A percentile compares a stretch with the other conserved stretches of the same genome.
Conservation (phyloP, 2,329 filamentous ascomycete species). For the Nemania bipapillata region DNA sequence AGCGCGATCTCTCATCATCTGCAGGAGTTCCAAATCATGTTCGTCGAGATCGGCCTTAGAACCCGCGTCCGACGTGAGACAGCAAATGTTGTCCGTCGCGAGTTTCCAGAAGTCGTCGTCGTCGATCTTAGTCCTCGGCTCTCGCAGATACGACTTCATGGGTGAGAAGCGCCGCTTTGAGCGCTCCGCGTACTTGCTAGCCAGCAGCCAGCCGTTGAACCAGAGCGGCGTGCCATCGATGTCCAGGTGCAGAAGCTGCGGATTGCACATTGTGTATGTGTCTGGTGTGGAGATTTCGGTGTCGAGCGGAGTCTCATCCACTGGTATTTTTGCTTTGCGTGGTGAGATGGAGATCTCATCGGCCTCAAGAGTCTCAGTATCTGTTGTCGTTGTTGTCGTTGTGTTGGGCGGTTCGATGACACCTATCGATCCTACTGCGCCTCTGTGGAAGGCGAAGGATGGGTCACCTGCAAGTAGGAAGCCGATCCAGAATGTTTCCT, state of each 20-base stretch:
- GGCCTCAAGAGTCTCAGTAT: neutral
- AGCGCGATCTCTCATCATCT: slow-evolving; percentile 49
- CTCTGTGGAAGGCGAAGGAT: slow-evolving; percentile 58
- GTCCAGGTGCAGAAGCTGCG: slow-evolving; percentile 59
- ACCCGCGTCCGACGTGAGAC: slow-evolving; percentile 48
- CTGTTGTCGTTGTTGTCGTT: neutral
- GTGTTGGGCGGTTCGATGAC: slow-evolving; percentile 39
- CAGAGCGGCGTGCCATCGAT: slow-evolving; percentile 56
- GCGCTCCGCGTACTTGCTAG: slow-evolving; percentile 56
- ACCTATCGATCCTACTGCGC: slow-evolving; percentile 53
- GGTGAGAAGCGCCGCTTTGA: slow-evolving; percentile 51
- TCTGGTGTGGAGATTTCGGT: slow-evolving; percentile 11
- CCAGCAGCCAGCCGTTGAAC: slow-evolving; percentile 60
- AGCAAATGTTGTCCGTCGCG: slow-evolving; percentile 52
- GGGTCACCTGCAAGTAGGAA: slow-evolving; percentile 58
- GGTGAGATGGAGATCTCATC: neutral
- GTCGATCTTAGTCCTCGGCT: slow-evolving; percentile 44
- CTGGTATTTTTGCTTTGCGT: neutral
- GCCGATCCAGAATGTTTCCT: slow-evolving; percentile 63
- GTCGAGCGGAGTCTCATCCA: neutral
- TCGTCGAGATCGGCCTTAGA: slow-evolving; percentile 43
- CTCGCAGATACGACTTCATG: slow-evolving; percentile 53
- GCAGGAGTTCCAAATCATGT: slow-evolving; percentile 45
- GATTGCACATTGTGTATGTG: slow-evolving; percentile 56
- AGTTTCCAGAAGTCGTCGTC: slow-evolving; percentile 50